Evolutionary conservation across 2,329 filamentous ascomycete species (phyloP).

Genomic region (Didymella keratinophila): DNA sequence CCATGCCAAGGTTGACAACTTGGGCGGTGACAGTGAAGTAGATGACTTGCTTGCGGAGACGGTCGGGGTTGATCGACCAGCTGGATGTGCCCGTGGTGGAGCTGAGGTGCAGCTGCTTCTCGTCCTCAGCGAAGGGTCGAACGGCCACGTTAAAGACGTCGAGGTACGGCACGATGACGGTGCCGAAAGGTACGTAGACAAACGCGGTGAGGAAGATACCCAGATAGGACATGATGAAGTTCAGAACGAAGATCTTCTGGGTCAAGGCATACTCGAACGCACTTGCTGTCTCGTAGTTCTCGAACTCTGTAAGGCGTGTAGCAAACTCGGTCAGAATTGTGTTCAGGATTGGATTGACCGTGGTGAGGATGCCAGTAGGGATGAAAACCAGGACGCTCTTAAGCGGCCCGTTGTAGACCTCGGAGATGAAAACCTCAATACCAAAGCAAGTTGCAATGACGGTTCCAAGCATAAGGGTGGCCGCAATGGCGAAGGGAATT

Average conservation of each 20-base stretch:
- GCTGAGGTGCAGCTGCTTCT: conserved; percentile 68
- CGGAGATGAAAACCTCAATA: conserved; percentile 94
- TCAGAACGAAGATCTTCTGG: conserved; percentile 92
- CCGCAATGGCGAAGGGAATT: conserved; percentile 82
- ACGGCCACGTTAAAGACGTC: conserved; percentile 81
- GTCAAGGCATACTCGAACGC: conserved; percentile 84
- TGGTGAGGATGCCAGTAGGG: conserved; percentile 86
- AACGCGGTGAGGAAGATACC: conserved; percentile 87
- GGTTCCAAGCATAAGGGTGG: conserved; percentile 74
- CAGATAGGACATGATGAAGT: conserved; percentile 95
- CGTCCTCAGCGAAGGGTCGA: conserved; percentile 75
- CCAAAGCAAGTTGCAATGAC: conserved; percentile 88
- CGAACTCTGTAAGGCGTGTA: conserved; percentile 77
- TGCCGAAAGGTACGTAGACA: conserved; percentile 91
- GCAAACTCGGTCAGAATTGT: conserved; percentile 79
- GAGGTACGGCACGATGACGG: conserved; percentile 82
- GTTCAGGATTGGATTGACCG: conserved; percentile 79
- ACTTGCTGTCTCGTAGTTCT: conserved; percentile 92
- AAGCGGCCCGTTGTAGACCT: conserved; percentile 89
- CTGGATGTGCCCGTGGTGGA: conserved; percentile 56
- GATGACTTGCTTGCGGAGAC: conserved; percentile 89
- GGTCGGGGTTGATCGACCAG: conserved; percentile 83
- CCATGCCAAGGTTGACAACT: conserved; percentile 84
- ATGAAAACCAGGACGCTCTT: conserved; percentile 86
- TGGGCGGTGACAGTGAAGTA: conserved; percentile 96